Evolutionary conservation across 306 rosid genomes (phyloP), one percentile per base, ranked within the genome.

Genomic region (Gastrolobium villosum): DNA sequence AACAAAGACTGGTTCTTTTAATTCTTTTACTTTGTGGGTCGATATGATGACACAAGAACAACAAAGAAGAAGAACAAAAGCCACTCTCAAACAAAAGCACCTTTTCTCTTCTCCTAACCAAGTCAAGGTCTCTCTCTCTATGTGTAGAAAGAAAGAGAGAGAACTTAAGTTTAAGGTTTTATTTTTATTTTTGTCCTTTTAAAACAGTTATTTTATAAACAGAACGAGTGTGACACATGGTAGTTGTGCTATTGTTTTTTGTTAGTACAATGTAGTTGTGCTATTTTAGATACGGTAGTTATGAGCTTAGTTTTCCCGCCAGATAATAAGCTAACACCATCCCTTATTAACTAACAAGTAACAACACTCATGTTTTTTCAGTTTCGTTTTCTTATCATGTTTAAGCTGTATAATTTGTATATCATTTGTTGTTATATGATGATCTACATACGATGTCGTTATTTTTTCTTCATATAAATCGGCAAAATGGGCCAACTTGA

Each of bases 201-300:
- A 2, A 54, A 20, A 10, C 62, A 34, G 7, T 61, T 61, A 49
- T 36, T 37, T 48, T 40, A 54, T 56, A 6, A 53, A 69, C 35
- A 46, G 31, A 78, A 57, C 9, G 41, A 10, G 35, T 10, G 40
- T 43, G 28, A 31, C 31, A 55, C 1, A 41, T 31, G 65, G 65
- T 36, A 9, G 35, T 65, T 53, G 36, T 61, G 72, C 72, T 61
- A 50, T 79, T 79, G n/a, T n/a, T n/a, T n/a, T n/a, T n/a, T n/a
- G n/a, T n/a, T n/a, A n/a, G n/a, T n/a, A n/a, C n/a, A n/a, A n/a
- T n/a, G 65, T 36, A 9, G 35, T 65, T 53, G 36, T 61, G 72
- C 72, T 61, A 50, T 79, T 79, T 79, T 79, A 30, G 83, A 61
- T 52, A 41, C 0, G 66, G 55, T 61, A 59, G 69, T 48, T 55